Conservation (phyloP, 1,284 basidiomycete species). For the Trametes versicolor region DNA sequence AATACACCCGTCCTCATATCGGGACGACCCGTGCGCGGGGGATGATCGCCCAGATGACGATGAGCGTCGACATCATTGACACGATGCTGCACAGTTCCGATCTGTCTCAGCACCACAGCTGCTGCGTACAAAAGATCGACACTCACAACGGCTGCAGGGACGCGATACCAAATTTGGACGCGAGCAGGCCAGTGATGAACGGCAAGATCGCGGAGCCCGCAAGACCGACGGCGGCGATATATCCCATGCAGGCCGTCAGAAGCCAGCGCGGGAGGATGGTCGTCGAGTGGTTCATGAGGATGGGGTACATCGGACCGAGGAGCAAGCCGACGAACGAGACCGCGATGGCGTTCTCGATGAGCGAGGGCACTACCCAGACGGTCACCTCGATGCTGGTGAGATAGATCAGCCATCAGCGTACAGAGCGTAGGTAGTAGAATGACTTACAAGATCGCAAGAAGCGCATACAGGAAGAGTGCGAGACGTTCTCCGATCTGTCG, state of each 20-base stretch:
- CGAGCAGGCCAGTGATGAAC: constrained; percentile 68
- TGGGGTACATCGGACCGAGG: constrained; percentile 68
- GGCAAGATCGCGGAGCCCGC: constrained; percentile 74
- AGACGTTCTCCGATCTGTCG: constrained; percentile 61
- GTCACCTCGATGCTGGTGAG: constrained; percentile 61
- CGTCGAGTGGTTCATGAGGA: constrained; percentile 67
- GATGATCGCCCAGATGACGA: constrained; percentile 44
- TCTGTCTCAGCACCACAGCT: background rate
- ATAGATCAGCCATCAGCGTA: background rate
- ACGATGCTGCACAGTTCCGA: constrained; percentile 26
- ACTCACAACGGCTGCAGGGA: constrained; percentile 69
- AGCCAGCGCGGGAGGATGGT: constrained; percentile 69
- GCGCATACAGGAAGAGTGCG: constrained; percentile 61
- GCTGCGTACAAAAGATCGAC: background rate
- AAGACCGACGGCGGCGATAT: constrained; percentile 73
- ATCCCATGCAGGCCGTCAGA: constrained; percentile 72
- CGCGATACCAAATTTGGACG: constrained; percentile 62
- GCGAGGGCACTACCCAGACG: constrained; percentile 70
- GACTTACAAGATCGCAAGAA: constrained; percentile 61
- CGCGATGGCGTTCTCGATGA: constrained; percentile 67
- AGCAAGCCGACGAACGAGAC: constrained; percentile 62
- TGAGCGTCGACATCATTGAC: constrained; percentile 44
- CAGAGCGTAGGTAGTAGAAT: background rate
- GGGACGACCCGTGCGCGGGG: constrained; percentile 37
- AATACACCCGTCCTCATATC: background rate